These are phyloP conservation scores for Geoglossum glabrum DNA, from an alignment of 495 filamentous ascomycete species.

Conservation along the genomic window DNA sequence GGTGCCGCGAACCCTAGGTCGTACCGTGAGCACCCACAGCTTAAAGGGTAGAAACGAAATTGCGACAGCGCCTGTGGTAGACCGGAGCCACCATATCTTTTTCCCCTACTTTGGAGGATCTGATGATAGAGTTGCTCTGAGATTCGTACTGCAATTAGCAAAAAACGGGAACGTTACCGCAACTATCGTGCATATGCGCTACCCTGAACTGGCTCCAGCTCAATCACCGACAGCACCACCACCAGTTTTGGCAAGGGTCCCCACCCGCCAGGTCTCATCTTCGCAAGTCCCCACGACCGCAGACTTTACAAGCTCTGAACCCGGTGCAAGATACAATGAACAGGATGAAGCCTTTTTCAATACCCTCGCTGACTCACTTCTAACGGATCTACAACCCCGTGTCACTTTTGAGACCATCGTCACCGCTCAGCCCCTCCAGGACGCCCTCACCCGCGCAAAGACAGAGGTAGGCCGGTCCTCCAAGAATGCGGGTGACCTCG, in stretches of 20 bases:
- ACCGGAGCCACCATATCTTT: slow-evolving; percentile 69
- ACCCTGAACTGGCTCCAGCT: not conserved
- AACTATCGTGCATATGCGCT: slow-evolving; percentile 37
- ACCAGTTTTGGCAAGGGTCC: no score
- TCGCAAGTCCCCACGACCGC: not conserved
- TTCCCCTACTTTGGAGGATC: slow-evolving; percentile 70
- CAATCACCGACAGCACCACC: not conserved
- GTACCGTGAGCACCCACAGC: slow-evolving; percentile 35
- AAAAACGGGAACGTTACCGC: slow-evolving; percentile 58
- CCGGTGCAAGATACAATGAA: not conserved
- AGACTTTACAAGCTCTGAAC: not conserved
- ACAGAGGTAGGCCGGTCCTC: slow-evolving; percentile 38
- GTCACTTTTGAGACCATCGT: slow-evolving; percentile 4
- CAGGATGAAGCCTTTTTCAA: slow-evolving; percentile 1
- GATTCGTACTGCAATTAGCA: slow-evolving; percentile 62
- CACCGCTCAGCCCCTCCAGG: slow-evolving; percentile 12
- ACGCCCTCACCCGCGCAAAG: slow-evolving; percentile 26
- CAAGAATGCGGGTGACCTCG: slow-evolving; percentile 56
- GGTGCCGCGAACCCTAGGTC: slow-evolving; percentile 6
- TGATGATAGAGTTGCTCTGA: slow-evolving; percentile 67
- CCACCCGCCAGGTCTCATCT: not conserved
- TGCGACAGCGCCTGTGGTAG: slow-evolving; percentile 26
- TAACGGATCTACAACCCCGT: slow-evolving; percentile 13
- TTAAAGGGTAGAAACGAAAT: slow-evolving; percentile 31
- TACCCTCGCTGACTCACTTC: slow-evolving; percentile 4